These are phyloP conservation scores for Melaleuca quinquenervia DNA, from an alignment of 345 rosid genomes.

Conservation along the genomic window DNA sequence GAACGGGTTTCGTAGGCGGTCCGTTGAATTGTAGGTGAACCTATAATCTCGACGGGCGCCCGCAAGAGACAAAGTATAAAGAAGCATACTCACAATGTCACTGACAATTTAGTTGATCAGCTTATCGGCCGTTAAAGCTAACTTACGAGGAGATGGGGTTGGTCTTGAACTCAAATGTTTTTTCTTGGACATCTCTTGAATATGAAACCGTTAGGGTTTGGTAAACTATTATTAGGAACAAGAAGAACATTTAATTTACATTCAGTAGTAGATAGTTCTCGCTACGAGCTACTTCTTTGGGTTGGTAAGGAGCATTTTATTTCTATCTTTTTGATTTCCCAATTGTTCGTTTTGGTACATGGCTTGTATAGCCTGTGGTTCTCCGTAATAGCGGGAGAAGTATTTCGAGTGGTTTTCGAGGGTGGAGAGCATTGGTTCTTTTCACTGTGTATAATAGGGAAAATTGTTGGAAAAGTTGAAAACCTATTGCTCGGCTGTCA, in stretches of 20 bases:
- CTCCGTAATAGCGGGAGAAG: not conserved
- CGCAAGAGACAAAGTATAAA: not conserved
- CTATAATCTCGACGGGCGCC: not conserved
- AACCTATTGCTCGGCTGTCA: too few species aligned
- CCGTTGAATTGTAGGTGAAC: not conserved
- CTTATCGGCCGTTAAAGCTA: not conserved
- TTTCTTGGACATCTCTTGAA: not conserved
- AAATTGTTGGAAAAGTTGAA: too few species aligned
- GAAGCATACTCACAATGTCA: not conserved
- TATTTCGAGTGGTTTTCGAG: not conserved
- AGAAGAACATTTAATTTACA: not conserved
- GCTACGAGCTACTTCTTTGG: not conserved
- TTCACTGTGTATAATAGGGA: not conserved
- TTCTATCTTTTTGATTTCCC: not conserved
- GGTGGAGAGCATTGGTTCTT: not conserved
- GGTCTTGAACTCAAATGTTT: not conserved
- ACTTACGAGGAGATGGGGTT: not conserved
- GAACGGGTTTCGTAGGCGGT: not conserved
- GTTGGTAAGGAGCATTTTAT: not conserved
- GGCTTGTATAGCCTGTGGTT: not conserved
- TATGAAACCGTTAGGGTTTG: not conserved
- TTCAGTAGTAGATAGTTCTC: not conserved
- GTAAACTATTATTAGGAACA: not conserved
- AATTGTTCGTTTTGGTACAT: not conserved
- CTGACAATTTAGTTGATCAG: not conserved